phyloP scores from a whole-genome alignment of 371 early-diverging fungal species.

The Mortierella sp. region DNA sequence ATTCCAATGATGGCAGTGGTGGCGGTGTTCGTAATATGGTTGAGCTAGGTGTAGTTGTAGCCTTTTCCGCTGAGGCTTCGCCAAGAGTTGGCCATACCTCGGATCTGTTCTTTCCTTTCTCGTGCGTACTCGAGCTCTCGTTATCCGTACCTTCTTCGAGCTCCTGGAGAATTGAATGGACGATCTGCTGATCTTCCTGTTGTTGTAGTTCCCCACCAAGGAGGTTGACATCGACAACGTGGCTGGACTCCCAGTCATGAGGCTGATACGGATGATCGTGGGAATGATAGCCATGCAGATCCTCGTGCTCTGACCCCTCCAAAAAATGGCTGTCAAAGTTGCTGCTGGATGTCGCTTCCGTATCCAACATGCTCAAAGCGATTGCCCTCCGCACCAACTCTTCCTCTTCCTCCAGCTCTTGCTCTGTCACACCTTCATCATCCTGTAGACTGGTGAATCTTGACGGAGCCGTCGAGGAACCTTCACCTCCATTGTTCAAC shows the following conservation, averaged over 20 bases:
- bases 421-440: constrained; percentile 13
- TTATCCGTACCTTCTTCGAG: constrained; percentile 25
- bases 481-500: constrained; percentile 19
- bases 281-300: neutral
- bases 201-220: neutral
- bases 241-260: constrained; percentile 20
- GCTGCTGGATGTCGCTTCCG: neutral
- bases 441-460: neutral
- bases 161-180: constrained; percentile 38
- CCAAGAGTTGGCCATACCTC: constrained; percentile 34
- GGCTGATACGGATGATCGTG: constrained; percentile 17
- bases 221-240: constrained; percentile 38
- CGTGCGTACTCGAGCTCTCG: neutral
- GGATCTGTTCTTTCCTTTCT: neutral
- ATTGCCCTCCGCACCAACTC: constrained; percentile 48
- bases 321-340: neutral
- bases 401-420: constrained; percentile 49
- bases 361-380: constrained; percentile 44
- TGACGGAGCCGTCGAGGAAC: constrained; percentile 14
- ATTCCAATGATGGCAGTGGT: neutral
- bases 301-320: neutral
- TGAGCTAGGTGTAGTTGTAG: neutral
- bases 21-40: neutral
- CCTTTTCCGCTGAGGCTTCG: neutral
- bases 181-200: constrained; percentile 42